phyloP scores from a whole-genome alignment of 441 rosid species.

The Gossypium schwendimanii region DNA sequence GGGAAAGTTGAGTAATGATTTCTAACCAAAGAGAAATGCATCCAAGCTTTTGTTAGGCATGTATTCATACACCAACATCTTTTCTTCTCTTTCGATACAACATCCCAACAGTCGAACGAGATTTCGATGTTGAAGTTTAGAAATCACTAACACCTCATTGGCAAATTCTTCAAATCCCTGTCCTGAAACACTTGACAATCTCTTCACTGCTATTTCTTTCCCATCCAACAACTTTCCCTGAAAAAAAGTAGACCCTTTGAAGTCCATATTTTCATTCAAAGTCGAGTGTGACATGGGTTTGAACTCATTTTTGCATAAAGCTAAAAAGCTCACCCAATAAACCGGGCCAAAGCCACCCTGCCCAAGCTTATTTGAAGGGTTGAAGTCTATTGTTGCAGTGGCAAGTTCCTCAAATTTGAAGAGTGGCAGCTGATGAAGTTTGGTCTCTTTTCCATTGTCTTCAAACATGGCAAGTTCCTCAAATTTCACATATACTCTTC shows the following conservation, averaged over 20 bases:
- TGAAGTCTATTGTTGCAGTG: not conserved
- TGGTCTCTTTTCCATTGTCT: not conserved
- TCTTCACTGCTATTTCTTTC: slow-evolving; percentile 33
- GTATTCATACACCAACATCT: slow-evolving; percentile 14
- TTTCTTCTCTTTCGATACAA: slow-evolving; percentile 31
- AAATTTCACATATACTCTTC: not conserved
- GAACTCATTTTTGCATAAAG: not conserved
- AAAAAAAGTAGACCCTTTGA: not conserved
- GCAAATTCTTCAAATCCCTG: slow-evolving; percentile 34
- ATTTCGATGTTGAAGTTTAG: slow-evolving; percentile 44
- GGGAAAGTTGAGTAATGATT: not conserved
- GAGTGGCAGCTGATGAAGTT: not conserved
- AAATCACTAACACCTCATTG: slow-evolving; percentile 35
- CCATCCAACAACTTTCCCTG: slow-evolving; percentile 31
- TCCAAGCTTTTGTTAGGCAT: too few relatives aligned
- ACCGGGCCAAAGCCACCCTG: slow-evolving; percentile 24
- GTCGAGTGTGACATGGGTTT: not conserved
- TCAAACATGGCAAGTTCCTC: not conserved
- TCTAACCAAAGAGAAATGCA: not conserved
- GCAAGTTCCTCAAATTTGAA: not conserved
- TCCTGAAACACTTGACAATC: slow-evolving; percentile 28
- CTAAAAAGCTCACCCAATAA: slow-evolving; percentile 13
- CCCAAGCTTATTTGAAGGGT: not conserved
- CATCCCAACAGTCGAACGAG: slow-evolving; percentile 37
- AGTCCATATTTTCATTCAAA: not conserved